Percentiles rank a stretch among this genome's conserved stretches.
These are phyloP conservation scores for Marasmius oreades DNA, from an alignment of 1,284 basidiomycete species.

Conservation along the genomic window DNA sequence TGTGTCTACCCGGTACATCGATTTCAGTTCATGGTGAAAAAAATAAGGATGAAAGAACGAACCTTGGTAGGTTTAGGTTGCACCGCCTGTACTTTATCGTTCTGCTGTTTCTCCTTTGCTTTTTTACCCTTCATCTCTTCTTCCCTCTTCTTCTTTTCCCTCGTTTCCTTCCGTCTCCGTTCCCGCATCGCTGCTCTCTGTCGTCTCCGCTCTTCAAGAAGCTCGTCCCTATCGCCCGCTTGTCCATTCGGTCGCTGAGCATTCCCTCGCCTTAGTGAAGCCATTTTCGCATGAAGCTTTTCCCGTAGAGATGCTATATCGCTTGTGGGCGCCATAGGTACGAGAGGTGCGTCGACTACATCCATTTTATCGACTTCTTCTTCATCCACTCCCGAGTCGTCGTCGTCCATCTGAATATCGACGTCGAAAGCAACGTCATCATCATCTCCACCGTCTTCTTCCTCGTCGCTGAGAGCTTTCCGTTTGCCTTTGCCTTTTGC, in stretches of 20 bases:
- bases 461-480: conserved; percentile 34
- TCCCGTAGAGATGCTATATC: conserved; percentile 72
- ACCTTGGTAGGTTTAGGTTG: conserved; percentile 54
- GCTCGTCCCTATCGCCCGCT: conserved; percentile 68
- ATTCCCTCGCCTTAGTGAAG: conserved; percentile 54
- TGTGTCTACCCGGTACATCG: conserved; percentile 48
- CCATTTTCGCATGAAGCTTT: conserved; percentile 78
- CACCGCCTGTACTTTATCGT: conserved; percentile 38
- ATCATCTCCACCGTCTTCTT: conserved; percentile 26
- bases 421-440: conserved; percentile 27
- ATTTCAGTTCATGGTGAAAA: not conserved
- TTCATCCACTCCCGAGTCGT: conserved; percentile 23
- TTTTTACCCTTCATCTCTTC: conserved; percentile 47
- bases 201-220: conserved; percentile 75
- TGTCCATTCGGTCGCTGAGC: conserved; percentile 30
- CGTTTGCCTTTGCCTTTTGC: conserved; percentile 43
- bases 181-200: conserved; percentile 82
- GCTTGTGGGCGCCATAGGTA: conserved; percentile 68
- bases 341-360: conserved; percentile 31
- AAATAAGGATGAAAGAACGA: conserved; percentile 1
- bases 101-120: conserved; percentile 46
- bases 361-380: conserved; percentile 27
- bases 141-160: conserved; percentile 69
- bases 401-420: conserved; percentile 18
- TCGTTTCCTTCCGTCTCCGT: conserved; percentile 77